Evolutionary conservation across 1,139 yeast genomes (phyloP), one percentile per base, ranked within the genome.

Genomic region (Magnusiomyces suaveolens): DNA sequence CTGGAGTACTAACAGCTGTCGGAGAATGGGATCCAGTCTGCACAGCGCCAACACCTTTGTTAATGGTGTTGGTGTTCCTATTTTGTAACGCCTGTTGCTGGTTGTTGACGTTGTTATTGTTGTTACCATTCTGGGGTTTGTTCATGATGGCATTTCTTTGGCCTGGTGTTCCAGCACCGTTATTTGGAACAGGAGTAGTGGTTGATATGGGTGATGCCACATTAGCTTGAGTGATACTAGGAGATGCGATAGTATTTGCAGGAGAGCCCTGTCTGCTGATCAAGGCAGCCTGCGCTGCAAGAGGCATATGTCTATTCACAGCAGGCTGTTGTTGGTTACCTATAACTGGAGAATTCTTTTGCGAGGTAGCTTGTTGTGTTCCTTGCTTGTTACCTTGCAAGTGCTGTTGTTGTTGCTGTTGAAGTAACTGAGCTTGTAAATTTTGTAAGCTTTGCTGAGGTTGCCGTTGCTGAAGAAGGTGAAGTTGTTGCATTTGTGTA

Each of bases 401-500:
- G 18, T 54, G 57, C 50, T 56, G 60, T 48, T 56, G 62, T 26
- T 56, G 60, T 48, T 56, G 62, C 29, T 63, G 69, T 32, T 66
- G 68, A 52, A 63, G 66, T 53, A 61, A 62, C 56, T 60, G 63
- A 51, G 62, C 64, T 29, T 49, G 56, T 24, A 56, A 58, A 20
- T 53, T 57, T 48, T 56, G 60, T 46, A 54, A 60, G 23, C 62
- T 68, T 33, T 66, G 68, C 52, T 63, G 66, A 54, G 61, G 63
- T 48, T 49, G 48, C 25, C 24, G 47, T 43, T 36, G 51, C 10
- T 46, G 48, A 49, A 26, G 56, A 32, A 39, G 50, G n/a, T 16
- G 36, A 26, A 26, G 38, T 3, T 29, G 23, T 20, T 41, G 23
- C 25, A 18, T 4, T 20, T 41, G 44, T 20, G 44, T 41, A 4